These are phyloP conservation scores for Calonectria hongkongensis DNA, from an alignment of 2,329 filamentous ascomycete species.

Conservation along the genomic window DNA sequence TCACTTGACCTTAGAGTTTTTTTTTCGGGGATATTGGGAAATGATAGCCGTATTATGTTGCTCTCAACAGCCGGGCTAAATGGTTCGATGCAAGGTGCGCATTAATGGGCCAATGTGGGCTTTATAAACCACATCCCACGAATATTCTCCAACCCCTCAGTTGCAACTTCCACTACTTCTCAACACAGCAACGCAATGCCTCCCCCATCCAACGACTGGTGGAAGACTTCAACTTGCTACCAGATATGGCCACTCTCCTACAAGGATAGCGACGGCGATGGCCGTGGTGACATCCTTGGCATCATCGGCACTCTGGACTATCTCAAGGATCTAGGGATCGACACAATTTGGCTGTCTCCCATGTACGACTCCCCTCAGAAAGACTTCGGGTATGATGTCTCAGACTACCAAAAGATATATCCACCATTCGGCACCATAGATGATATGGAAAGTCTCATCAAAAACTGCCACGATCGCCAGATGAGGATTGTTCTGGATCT, in stretches of 20 bases:
- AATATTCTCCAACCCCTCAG: constrained; percentile 6
- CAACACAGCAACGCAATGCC: neutral
- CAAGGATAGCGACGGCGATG: constrained; percentile 3
- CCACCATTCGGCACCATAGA: constrained; percentile 79
- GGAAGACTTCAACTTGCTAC: constrained; percentile 8
- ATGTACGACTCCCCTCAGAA: constrained; percentile 78
- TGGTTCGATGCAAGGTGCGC: neutral
- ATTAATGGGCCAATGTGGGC: neutral
- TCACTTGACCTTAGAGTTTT: neutral
- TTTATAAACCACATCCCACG: neutral
- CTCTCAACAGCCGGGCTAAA: neutral
- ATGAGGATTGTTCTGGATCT: constrained; percentile 85
- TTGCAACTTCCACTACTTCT: neutral
- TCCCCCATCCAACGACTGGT: neutral
- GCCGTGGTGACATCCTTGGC: constrained; percentile 66
- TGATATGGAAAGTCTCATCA: constrained; percentile 78
- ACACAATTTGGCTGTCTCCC: constrained; percentile 81
- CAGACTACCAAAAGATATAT: constrained; percentile 79
- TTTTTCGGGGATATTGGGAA: neutral
- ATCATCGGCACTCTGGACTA: constrained; percentile 78
- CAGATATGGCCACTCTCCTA: constrained; percentile 20
- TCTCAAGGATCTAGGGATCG: constrained; percentile 75
- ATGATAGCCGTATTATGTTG: neutral
- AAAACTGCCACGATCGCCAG: constrained; percentile 74
- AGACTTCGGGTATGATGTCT: constrained; percentile 84